phyloP scores from a whole-genome alignment of 352 stramenopile species.

The Globisporangium camurandrum region DNA sequence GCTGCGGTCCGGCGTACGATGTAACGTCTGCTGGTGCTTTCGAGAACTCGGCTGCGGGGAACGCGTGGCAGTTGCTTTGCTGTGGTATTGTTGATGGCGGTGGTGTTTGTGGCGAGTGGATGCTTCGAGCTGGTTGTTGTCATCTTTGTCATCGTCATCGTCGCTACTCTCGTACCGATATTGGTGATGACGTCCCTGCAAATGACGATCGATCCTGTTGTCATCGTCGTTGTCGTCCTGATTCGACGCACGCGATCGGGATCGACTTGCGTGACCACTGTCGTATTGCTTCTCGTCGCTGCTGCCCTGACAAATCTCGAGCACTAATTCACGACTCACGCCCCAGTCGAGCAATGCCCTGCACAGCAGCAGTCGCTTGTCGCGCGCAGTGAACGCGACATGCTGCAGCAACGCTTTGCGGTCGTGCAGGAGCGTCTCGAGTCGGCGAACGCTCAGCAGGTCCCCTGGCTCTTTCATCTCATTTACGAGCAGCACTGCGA shows the following conservation, averaged over 20 bases:
- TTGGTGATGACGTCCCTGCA: not conserved
- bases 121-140: slow-evolving; percentile 7
- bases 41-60: not conserved
- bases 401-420: slow-evolving; percentile 25
- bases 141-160: slow-evolving; percentile 7
- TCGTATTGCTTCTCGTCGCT: slow-evolving; percentile 8
- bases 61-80: not conserved
- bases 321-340: slow-evolving; percentile 33
- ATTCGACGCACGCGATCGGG: not conserved
- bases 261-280: not conserved
- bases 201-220: not conserved
- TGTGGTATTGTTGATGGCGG: slow-evolving; percentile 1
- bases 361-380: slow-evolving; percentile 36
- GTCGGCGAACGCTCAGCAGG: slow-evolving; percentile 9
- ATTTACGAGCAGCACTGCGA: slow-evolving; percentile 30
- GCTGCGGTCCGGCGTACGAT: slow-evolving; percentile 1
- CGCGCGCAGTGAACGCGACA: slow-evolving; percentile 26
- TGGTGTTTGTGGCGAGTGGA: not conserved
- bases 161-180: slow-evolving; percentile 1
- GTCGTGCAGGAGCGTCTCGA: slow-evolving; percentile 17
- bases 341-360: slow-evolving; percentile 47
- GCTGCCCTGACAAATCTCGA: slow-evolving; percentile 37
- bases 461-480: slow-evolving; percentile 27
- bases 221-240: not conserved
- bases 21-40: slow-evolving; percentile 1